Evolutionary conservation across 2,329 filamentous ascomycete genomes (phyloP).

Genomic region (Davidsoniella virescens): DNA sequence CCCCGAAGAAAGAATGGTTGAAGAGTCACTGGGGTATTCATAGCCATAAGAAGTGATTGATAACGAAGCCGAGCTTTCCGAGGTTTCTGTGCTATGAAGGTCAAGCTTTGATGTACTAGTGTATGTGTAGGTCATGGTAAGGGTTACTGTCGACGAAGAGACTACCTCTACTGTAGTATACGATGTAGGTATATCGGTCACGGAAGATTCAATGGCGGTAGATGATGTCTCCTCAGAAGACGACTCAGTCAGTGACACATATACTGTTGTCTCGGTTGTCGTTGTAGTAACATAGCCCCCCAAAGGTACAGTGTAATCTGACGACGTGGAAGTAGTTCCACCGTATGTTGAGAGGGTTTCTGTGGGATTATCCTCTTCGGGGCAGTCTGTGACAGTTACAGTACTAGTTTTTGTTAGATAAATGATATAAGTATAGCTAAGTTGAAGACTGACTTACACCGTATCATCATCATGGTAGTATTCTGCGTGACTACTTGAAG

Average conservation of each 20-base stretch:
- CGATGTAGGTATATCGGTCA: neutral
- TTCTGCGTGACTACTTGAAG: neutral
- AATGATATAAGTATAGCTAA: neutral
- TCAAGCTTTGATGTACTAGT: neutral
- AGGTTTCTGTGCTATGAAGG: no score
- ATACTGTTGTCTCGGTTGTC: no score
- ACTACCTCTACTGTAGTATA: conserved; percentile 1
- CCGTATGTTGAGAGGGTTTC: neutral
- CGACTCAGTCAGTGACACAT: no score
- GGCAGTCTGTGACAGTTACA: conserved; percentile 5
- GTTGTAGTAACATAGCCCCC: neutral
- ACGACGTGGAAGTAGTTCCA: neutral
- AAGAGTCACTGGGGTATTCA: neutral
- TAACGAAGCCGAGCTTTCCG: no score
- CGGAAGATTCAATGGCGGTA: neutral
- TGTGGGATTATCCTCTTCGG: neutral
- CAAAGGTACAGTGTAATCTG: neutral
- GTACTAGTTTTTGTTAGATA: neutral
- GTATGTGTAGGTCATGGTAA: neutral
- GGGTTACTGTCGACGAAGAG: neutral
- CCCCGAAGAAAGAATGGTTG: neutral
- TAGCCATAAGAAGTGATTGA: no score
- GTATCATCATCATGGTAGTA: neutral
- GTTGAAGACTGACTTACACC: conserved; percentile 1
- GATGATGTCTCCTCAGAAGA: neutral